These are phyloP conservation scores for Craspedostauros australis DNA, from an alignment of 108 stramenopile species.

Conservation along the genomic window DNA sequence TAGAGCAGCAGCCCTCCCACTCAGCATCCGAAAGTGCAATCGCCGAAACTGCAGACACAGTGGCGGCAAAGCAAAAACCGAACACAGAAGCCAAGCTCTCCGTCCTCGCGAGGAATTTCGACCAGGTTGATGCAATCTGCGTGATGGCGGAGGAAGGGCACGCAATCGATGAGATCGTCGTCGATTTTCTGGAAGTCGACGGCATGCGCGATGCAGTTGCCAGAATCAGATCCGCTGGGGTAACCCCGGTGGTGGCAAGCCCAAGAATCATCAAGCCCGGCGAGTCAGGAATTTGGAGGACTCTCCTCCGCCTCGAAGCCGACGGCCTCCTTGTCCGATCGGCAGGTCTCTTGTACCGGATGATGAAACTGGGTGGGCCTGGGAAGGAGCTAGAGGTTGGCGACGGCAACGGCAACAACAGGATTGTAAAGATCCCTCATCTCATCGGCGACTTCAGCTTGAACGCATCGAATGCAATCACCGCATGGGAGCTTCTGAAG, in stretches of 20 bases:
- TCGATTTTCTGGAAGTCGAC: conserved; percentile 75
- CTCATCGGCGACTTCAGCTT: conserved; percentile 68
- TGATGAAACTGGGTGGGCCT: conserved; percentile 38
- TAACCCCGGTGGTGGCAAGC: conserved; percentile 49
- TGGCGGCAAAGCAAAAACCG: background rate
- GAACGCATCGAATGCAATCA: conserved; percentile 63
- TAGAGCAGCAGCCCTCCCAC: too few relatives aligned
- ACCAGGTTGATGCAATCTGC: conserved; percentile 52
- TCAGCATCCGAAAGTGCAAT: conserved; percentile 2
- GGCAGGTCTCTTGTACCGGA: conserved; percentile 49
- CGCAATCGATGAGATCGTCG: conserved; percentile 47
- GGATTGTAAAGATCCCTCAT: conserved; percentile 43
- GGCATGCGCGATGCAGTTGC: conserved; percentile 51
- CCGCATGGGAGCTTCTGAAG: conserved; percentile 46
- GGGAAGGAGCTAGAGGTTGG: conserved; percentile 17
- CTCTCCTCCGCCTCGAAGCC: conserved; percentile 40
- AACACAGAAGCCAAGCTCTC: conserved; percentile 11
- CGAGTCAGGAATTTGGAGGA: conserved; percentile 62
- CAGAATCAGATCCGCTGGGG: conserved; percentile 27
- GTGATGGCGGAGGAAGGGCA: conserved; percentile 33
- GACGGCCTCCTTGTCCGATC: conserved; percentile 66
- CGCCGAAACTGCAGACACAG: too few relatives aligned
- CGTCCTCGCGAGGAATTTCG: conserved; percentile 46
- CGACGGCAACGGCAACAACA: conserved; percentile 6
- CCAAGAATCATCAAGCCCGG: conserved; percentile 72